Percentiles rank a stretch among this genome's conserved stretches.
Conservation (phyloP, 306 rosid species). For the Prinsepia uniflora region DNA sequence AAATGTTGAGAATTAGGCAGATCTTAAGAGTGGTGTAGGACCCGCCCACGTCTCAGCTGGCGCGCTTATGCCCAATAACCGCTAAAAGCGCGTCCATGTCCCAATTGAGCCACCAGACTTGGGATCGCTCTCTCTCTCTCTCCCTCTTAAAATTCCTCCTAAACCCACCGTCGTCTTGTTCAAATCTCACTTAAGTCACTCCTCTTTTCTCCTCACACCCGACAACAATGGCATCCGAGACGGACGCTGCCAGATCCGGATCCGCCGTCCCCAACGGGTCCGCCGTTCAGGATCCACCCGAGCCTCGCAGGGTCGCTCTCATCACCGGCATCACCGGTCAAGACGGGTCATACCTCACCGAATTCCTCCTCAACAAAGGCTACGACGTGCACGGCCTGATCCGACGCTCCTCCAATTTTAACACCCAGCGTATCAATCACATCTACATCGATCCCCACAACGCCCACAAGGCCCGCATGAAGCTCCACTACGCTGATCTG, state of each 20-base stretch:
- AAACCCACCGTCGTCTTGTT: background rate
- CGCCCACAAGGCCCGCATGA: conserved; percentile 91
- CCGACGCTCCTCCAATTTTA: conserved; percentile 95
- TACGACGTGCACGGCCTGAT: conserved; percentile 93
- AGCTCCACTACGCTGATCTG: conserved; percentile 98
- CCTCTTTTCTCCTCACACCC: background rate
- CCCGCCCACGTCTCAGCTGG: conserved; percentile 8
- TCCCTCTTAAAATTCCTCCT: background rate
- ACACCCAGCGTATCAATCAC: conserved; percentile 95
- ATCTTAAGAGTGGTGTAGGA: background rate
- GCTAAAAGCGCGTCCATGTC: conserved; percentile 18
- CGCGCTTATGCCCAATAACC: background rate
- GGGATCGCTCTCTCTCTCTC: background rate
- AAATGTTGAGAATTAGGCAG: background rate
- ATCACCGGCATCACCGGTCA: conserved; percentile 97
- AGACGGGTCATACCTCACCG: conserved; percentile 95
- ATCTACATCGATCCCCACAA: conserved; percentile 99
- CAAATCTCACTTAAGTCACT: background rate
- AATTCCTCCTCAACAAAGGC: conserved; percentile 74
- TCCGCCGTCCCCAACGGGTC: conserved; percentile 11
- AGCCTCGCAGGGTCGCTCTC: conserved; percentile 58
- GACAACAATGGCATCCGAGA: conserved; percentile 50
- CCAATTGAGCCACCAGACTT: background rate
- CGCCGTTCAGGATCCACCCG: conserved; percentile 6
- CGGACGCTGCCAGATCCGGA: conserved; percentile 43